Conservation (phyloP, 1,284 basidiomycete genomes). For the Ustilago vetiveriae region DNA sequence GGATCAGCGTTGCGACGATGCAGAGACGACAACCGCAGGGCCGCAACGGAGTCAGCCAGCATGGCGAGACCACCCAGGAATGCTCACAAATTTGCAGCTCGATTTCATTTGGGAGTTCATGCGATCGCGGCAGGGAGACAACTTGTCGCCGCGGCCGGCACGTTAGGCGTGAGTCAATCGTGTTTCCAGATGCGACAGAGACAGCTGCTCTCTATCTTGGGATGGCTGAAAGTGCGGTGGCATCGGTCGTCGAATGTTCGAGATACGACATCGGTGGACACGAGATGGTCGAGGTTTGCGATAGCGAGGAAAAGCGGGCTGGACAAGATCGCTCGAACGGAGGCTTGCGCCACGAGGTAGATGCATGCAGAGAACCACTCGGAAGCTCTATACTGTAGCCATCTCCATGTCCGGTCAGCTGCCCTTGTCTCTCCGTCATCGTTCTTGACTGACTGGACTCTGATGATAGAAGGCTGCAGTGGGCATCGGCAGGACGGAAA, state of each 20-base stretch:
- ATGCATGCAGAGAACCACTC: no score
- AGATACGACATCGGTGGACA: background rate
- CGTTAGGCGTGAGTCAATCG: background rate
- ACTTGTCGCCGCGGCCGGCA: conserved; percentile 5
- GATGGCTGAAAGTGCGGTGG: background rate
- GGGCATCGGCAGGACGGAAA: no score
- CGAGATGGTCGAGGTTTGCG: background rate
- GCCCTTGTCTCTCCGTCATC: no score
- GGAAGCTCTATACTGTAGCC: no score
- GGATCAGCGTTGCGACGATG: background rate
- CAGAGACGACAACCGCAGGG: conserved; percentile 6
- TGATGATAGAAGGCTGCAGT: no score
- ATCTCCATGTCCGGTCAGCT: conserved; percentile 1
- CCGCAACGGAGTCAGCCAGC: background rate
- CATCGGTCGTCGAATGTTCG: background rate
- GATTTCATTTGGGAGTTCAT: no score
- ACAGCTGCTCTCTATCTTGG: background rate
- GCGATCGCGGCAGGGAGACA: background rate
- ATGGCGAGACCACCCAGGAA: background rate
- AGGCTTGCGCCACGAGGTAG: no score
- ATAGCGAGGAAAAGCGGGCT: conserved; percentile 9
- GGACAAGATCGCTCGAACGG: background rate
- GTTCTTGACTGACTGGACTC: no score
- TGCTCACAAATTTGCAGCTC: no score
- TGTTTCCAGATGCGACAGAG: no score